Evolutionary conservation across 192 early-diverging fungal genomes (phyloP).

Genomic region (Linnemannia exigua): DNA sequence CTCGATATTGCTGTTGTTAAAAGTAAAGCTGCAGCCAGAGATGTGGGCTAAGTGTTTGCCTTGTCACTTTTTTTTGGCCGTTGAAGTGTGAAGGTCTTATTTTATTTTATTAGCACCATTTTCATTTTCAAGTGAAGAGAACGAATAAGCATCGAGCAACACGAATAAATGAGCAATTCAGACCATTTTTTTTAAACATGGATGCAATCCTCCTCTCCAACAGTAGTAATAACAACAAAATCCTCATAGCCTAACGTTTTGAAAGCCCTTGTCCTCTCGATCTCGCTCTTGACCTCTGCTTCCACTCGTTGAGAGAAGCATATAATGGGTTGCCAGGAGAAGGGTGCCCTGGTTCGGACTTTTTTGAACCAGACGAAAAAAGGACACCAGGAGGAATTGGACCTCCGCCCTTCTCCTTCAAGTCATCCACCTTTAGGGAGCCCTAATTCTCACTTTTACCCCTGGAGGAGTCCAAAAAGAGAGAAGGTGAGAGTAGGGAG

Average conservation of each 20-base stretch:
- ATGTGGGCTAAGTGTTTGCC: neutral
- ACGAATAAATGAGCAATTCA: neutral
- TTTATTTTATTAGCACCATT: no score
- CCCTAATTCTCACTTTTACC: neutral
- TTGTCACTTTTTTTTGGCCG: no score
- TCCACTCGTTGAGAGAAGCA: neutral
- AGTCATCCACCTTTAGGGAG: slow-evolving; percentile 6
- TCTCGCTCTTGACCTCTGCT: no score
- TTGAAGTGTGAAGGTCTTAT: no score
- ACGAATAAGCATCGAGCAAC: neutral
- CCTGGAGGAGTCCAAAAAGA: neutral
- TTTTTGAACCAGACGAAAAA: neutral
- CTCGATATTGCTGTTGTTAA: neutral
- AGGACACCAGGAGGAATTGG: neutral
- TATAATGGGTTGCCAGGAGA: no score
- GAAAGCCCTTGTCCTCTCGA: no score
- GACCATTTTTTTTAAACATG: neutral
- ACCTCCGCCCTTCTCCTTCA: slow-evolving; percentile 3
- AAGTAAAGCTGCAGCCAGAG: no score
- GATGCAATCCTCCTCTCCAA: neutral
- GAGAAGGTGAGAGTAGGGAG: neutral
- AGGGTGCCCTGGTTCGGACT: neutral
- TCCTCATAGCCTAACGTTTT: no score
- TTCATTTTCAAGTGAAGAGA: neutral
- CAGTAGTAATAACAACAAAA: no score